Percentiles rank a stretch among this genome's conserved stretches.
phyloP scores from a whole-genome alignment of 2,329 filamentous ascomycete genomes.

The Ascochyta rabiei region DNA sequence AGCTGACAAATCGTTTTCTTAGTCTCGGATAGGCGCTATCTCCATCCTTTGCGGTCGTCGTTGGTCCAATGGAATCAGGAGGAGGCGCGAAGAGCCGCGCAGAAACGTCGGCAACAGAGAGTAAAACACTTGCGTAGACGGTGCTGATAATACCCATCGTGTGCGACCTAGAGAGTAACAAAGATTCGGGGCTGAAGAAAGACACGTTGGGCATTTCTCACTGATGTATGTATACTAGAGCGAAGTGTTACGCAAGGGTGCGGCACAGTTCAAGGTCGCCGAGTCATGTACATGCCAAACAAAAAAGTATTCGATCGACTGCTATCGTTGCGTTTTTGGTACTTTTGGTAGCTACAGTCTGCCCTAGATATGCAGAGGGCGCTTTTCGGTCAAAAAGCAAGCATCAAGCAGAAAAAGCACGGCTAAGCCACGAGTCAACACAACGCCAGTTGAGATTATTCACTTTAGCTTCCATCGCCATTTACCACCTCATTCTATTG shows the following conservation, averaged over 20 bases:
- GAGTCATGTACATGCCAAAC: not conserved
- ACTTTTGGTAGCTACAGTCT: not conserved
- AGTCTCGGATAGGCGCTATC: too few relatives aligned
- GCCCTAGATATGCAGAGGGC: not conserved
- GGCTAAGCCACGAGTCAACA: not conserved
- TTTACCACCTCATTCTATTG: not conserved
- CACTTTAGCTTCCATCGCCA: not conserved
- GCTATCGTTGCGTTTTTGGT: not conserved
- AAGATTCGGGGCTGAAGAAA: not conserved
- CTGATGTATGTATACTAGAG: not conserved
- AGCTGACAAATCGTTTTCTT: not conserved
- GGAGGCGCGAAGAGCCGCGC: slow-evolving; percentile 6
- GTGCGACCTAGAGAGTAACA: not conserved
- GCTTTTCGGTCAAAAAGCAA: not conserved
- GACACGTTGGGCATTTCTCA: not conserved
- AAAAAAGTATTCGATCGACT: not conserved
- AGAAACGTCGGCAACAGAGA: slow-evolving; percentile 6
- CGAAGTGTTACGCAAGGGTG: slow-evolving; percentile 8
- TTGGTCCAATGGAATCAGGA: not conserved
- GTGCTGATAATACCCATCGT: slow-evolving; percentile 4
- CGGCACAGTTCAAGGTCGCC: slow-evolving; percentile 7
- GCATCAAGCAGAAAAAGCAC: not conserved
- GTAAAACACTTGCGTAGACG: slow-evolving; percentile 6
- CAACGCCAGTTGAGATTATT: too few relatives aligned
- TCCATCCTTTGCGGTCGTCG: not conserved